phyloP scores from a whole-genome alignment of 257 asterid species.

The Anisodus acutangulus region DNA sequence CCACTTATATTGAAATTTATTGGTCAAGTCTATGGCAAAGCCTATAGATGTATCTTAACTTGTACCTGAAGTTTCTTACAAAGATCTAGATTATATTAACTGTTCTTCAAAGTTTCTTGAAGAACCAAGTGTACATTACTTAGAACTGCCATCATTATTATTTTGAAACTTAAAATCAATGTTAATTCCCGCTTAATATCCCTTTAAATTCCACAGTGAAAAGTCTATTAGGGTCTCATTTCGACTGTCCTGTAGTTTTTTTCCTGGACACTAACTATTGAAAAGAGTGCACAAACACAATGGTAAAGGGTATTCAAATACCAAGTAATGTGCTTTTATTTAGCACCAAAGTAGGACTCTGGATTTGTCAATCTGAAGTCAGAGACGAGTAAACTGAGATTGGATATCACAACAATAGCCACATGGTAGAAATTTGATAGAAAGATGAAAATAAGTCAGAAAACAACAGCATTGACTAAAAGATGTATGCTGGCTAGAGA shows the following conservation, averaged over 20 bases:
- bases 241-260: neutral
- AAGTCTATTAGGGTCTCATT: neutral
- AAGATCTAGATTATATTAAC: neutral
- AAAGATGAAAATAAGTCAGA: neutral
- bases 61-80: neutral
- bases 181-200: neutral
- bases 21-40: neutral
- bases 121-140: neutral
- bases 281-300: neutral
- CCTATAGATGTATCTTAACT: neutral
- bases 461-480: neutral
- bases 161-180: neutral
- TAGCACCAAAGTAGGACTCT: neutral
- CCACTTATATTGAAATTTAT: neutral
- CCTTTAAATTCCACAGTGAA: neutral
- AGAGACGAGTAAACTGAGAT: neutral
- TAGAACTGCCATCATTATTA: neutral
- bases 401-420: neutral
- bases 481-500: neutral
- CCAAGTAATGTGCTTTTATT: neutral
- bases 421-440: neutral
- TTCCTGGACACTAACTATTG: neutral
- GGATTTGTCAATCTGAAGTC: slow-evolving; percentile 6
- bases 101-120: neutral
- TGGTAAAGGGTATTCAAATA: neutral